Conservation (phyloP, 2,329 filamentous ascomycete genomes). For the Grosmannia serpens region DNA sequence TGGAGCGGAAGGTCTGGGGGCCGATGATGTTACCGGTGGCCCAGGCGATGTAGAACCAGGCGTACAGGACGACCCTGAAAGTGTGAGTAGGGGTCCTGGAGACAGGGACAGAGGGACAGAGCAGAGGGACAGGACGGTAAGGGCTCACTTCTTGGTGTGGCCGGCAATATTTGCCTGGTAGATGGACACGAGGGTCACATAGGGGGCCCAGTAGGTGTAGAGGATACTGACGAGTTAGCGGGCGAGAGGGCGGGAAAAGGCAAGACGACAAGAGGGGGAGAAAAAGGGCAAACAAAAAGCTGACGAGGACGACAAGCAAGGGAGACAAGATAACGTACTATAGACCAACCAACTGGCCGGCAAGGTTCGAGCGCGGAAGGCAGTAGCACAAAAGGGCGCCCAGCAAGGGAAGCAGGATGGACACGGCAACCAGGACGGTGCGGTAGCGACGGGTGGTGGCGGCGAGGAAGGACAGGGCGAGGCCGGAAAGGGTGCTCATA, state of each 20-base stretch:
- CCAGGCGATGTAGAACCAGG: constrained; percentile 22
- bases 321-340: constrained; percentile 5
- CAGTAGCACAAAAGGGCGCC: constrained; percentile 22
- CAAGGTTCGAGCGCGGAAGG: background rate
- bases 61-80: constrained; percentile 7
- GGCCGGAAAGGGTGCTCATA: constrained; percentile 11
- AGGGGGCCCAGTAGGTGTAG: constrained; percentile 14
- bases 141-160: constrained; percentile 11
- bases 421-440: constrained; percentile 17
- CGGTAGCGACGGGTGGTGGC: constrained; percentile 7
- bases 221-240: constrained; percentile 4
- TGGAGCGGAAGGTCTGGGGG: constrained; percentile 42
- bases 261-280: background rate
- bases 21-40: constrained; percentile 43
- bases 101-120: no score
- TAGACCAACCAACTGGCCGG: constrained; percentile 13
- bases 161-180: constrained; percentile 13
- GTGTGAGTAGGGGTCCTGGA: background rate
- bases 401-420: constrained; percentile 22
- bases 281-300: background rate
- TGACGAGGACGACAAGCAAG: background rate
- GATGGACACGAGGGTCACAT: constrained; percentile 13
- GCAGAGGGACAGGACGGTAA: background rate
- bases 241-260: background rate
- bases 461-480: constrained; percentile 11